Percentiles rank a stretch among this genome's conserved stretches.
phyloP scores from a whole-genome alignment of 73 alveolate genomes.

The Paramecium bursaria region DNA sequence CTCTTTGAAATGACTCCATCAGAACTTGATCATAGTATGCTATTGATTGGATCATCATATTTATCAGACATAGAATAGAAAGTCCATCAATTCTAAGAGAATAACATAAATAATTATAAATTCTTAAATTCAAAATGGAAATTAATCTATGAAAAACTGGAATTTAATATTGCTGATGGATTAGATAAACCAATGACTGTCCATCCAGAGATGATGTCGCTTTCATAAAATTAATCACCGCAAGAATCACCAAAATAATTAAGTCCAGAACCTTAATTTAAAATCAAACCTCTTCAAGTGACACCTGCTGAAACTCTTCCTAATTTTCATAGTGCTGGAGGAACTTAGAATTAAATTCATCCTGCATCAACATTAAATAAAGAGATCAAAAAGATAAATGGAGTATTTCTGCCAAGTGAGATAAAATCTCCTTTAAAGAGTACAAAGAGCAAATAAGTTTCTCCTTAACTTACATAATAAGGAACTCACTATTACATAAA shows the following conservation, averaged over 20 bases:
- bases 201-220: not conserved
- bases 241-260: not conserved
- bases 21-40: conserved; percentile 47
- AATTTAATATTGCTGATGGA: not conserved
- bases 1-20: conserved; percentile 63
- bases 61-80: not conserved
- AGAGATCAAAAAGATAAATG: too few species aligned
- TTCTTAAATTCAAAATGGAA: conserved; percentile 37
- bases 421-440: not conserved
- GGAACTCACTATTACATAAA: not conserved
- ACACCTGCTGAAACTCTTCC: too few species aligned
- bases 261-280: not conserved
- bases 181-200: not conserved
- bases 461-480: not conserved
- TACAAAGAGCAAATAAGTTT: not conserved
- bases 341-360: too few species aligned
- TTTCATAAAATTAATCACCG: not conserved
- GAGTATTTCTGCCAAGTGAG: too few species aligned
- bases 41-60: conserved; percentile 1
- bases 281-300: too few species aligned
- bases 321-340: too few species aligned
- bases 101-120: not conserved
- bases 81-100: conserved; percentile 1
- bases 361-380: too few species aligned
- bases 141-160: not conserved